phyloP scores from a whole-genome alignment of 257 asterid genomes.

The Thymus quinquecostatus region DNA sequence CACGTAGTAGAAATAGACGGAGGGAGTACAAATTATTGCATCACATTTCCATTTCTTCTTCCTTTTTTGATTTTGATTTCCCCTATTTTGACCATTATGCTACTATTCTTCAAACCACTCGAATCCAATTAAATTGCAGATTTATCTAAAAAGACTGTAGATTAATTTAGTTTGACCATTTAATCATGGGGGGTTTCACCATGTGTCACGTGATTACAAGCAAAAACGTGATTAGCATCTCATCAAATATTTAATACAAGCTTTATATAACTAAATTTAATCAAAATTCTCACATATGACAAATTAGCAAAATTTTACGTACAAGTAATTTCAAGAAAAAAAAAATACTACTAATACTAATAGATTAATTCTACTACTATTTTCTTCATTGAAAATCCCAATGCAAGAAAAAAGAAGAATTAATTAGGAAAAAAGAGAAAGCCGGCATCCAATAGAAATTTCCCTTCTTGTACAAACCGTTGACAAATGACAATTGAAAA shows the following conservation, averaged over 20 bases:
- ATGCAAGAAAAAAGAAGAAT: neutral
- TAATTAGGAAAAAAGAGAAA: neutral
- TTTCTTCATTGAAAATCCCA: conserved; percentile 14
- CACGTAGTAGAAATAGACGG: too few relatives aligned
- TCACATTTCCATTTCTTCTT: too few relatives aligned
- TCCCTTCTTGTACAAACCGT: conserved; percentile 23
- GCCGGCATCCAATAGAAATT: conserved; percentile 40
- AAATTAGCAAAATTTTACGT: conserved; percentile 35
- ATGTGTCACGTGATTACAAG: conserved; percentile 32
- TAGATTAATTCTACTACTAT: too few relatives aligned
- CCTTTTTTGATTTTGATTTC: too few relatives aligned
- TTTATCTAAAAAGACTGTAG: too few relatives aligned
- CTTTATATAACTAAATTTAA: conserved; percentile 15
- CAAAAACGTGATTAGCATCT: conserved; percentile 11
- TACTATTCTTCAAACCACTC: too few relatives aligned
- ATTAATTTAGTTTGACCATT: neutral
- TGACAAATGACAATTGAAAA: conserved; percentile 43
- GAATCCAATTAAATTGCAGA: too few relatives aligned
- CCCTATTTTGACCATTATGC: too few relatives aligned
- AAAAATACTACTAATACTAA: neutral
- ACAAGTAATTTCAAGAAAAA: conserved; percentile 37
- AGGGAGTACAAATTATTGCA: too few relatives aligned
- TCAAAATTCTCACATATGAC: conserved; percentile 17
- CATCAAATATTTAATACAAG: conserved; percentile 17
- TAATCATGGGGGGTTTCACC: conserved; percentile 18